Evolutionary conservation across 768 basidiomycete genomes (phyloP).

Genomic region (Russula virescens): DNA sequence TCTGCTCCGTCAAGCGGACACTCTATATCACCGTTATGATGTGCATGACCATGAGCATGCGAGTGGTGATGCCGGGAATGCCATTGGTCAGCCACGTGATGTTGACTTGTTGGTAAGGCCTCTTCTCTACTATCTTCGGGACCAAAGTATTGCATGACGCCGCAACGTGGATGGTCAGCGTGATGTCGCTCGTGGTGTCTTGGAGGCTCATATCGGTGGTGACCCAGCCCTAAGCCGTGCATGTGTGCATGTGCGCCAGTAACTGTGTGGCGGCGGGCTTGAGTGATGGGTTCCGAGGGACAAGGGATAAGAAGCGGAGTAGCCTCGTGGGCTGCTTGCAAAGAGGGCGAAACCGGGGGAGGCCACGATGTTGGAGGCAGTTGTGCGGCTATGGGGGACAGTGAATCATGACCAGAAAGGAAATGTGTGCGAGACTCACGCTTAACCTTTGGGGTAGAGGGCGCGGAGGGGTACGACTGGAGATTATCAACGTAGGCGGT

Average conservation of each 20-base stretch:
- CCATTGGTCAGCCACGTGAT: neutral
- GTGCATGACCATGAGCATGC: neutral
- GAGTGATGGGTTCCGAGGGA: neutral
- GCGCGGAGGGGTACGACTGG: conserved; percentile 51
- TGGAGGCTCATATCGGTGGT: conserved; percentile 34
- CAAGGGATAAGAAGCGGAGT: conserved; percentile 13
- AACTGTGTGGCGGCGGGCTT: conserved; percentile 1
- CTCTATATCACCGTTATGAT: conserved; percentile 25
- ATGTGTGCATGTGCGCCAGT: neutral
- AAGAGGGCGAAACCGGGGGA: neutral
- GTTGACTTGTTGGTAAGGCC: neutral
- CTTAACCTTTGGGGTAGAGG: conserved; percentile 26
- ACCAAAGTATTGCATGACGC: conserved; percentile 1
- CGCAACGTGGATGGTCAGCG: too few species aligned
- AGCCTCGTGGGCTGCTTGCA: neutral
- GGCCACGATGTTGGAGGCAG: neutral
- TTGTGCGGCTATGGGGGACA: neutral
- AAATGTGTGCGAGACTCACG: conserved; percentile 1
- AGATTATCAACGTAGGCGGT: conserved; percentile 70
- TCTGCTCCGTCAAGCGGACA: conserved; percentile 3
- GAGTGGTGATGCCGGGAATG: neutral
- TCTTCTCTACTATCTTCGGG: neutral
- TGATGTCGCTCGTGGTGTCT: too few species aligned
- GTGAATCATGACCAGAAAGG: neutral
- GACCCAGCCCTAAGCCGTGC: conserved; percentile 29